A percentile compares a stretch with the other conserved stretches of the same genome.
Evolutionary conservation across 2,329 filamentous ascomycete genomes (phyloP).

Genomic region (Grosmannia huntii): DNA sequence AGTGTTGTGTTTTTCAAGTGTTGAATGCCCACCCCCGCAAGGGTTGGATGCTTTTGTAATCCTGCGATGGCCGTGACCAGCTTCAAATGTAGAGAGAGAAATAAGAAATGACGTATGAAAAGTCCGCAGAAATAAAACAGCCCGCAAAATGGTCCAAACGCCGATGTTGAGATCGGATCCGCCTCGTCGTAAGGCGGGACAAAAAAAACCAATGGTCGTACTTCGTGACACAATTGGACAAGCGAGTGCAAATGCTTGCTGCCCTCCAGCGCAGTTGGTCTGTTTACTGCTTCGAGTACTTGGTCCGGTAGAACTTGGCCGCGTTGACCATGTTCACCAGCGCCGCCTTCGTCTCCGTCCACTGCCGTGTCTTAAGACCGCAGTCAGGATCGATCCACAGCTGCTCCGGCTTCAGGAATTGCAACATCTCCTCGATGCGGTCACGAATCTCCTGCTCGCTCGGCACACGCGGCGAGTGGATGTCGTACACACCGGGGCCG

Average conservation of each 20-base stretch:
- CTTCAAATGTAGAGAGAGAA: neutral
- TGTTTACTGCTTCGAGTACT: conserved; percentile 50
- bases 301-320: conserved; percentile 89
- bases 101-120: conserved; percentile 13
- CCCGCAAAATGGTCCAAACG: conserved; percentile 9
- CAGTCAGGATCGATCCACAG: conserved; percentile 99
- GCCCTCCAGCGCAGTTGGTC: neutral
- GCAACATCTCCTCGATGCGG: conserved; percentile 94
- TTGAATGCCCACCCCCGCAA: neutral
- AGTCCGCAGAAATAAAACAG: conserved; percentile 1
- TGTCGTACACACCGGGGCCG: conserved; percentile 98
- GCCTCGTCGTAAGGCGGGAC: conserved; percentile 5
- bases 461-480: conserved; percentile 96
- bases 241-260: neutral
- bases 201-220: conserved; percentile 9
- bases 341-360: conserved; percentile 96
- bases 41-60: conserved; percentile 11
- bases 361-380: conserved; percentile 97
- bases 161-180: conserved; percentile 13
- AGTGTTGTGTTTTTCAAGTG: conserved; percentile 9
- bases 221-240: conserved; percentile 6
- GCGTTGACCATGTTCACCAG: conserved; percentile 96
- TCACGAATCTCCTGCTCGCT: conserved; percentile 97
- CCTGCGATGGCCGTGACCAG: neutral
- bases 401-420: conserved; percentile 94